Evolutionary conservation across 2,329 filamentous ascomycete species (phyloP).

Genomic region (Rugonectria rugulosa): DNA sequence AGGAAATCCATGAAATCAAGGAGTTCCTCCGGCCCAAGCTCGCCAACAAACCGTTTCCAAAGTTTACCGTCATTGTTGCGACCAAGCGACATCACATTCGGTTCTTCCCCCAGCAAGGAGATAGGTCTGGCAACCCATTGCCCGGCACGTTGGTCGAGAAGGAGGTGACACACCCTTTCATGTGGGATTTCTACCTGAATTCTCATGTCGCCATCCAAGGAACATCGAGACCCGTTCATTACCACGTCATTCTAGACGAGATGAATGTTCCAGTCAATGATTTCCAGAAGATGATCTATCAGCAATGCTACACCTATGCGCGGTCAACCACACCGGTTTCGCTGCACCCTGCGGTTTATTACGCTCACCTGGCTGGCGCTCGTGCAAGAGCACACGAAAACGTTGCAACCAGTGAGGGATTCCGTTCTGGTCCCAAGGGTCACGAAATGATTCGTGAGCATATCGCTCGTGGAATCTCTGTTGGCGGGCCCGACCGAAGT

Average conservation of each 20-base stretch:
- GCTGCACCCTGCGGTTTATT: constrained; percentile 89
- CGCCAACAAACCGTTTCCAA: constrained; percentile 53
- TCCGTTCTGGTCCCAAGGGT: constrained; percentile 53
- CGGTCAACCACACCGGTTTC: constrained; percentile 94
- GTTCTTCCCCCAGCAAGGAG: constrained; percentile 79
- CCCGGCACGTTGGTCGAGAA: constrained; percentile 88
- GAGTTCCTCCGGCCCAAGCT: constrained; percentile 56
- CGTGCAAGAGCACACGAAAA: constrained; percentile 80
- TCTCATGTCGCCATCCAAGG: constrained; percentile 84
- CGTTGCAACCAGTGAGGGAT: constrained; percentile 53
- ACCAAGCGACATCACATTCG: constrained; percentile 95
- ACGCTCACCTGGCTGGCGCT: constrained; percentile 87
- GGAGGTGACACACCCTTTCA: constrained; percentile 89
- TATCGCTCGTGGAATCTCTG: constrained; percentile 48
- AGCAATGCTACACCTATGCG: constrained; percentile 93
- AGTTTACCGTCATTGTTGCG: constrained; percentile 86
- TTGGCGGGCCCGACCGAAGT: constrained; percentile 30
- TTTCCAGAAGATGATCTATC: constrained; percentile 89
- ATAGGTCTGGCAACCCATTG: constrained; percentile 81
- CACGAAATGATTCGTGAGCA: constrained; percentile 49
- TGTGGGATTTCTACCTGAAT: constrained; percentile 82
- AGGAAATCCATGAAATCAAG: constrained; percentile 80
- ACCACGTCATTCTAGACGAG: constrained; percentile 89
- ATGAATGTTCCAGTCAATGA: constrained; percentile 70
- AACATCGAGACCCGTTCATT: constrained; percentile 90